Evolutionary conservation across 495 filamentous ascomycete genomes (phyloP), one percentile per base, ranked within the genome.

Genomic region (Parmelia sp.): DNA sequence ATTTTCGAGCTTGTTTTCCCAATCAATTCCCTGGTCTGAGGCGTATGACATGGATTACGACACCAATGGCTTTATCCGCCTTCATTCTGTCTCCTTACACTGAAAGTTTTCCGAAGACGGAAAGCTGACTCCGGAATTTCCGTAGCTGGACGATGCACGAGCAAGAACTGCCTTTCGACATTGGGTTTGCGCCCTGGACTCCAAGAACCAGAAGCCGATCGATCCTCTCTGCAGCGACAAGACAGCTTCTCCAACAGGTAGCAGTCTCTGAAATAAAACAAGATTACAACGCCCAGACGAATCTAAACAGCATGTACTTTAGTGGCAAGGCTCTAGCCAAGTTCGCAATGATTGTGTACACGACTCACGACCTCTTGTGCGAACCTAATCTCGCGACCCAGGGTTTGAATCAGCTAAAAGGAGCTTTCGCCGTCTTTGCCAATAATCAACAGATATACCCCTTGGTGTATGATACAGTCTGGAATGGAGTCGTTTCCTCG

Each of bases 261-360:
- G 88, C 87, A 3, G 73, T 76, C 5, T 77, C 78, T 15, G 94
- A 98, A 73, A 73, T 95, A 0, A 74, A 80, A 12, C 84, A 95
- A 72, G 82, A 92, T 69, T 88, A 96, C 58, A 70, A 76, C 29
- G 71, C 73, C 8, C 88, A 95, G 71, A 86, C 85, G 7, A 82
- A 94, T 65, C 79, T 92, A 39, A 82, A 95, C 72, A 95, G 89
- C 66, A 95, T 97, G 88, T 98, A 98, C 75, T 98, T 89, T 72
- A 88, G 88, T 66, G 93, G 93, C 67, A 98, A 98, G 83, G 90
- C 88, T 0, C 76, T 97, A 12, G 90, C 88, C 67, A 97, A 97
- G 70, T 96, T 94, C 72, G 92, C 91, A 6, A 78, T 76, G 19
- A 77, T 94, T 29, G 77, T 90, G 47, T 88, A 90, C 72, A 84